Base-by-base conservation (phyloP, 305 asterid genomes). In the Ajuga reptans region DNA sequence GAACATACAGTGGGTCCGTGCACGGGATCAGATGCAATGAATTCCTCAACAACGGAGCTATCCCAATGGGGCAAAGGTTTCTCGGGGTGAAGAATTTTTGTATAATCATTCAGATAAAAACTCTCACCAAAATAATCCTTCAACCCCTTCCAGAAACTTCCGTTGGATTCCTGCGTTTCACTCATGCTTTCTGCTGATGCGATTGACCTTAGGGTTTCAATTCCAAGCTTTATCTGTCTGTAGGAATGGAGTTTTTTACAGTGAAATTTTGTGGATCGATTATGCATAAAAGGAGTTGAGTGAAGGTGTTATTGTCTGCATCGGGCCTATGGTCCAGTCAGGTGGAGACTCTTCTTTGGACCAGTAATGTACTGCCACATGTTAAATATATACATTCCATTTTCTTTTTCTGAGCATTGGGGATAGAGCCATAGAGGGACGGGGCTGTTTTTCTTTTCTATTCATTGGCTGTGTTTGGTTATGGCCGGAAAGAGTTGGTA, bases 11-110 rank as follows among this genome's bases (percentile, higher is more conserved):
- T 76, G 71, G 96, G 96, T 18, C 98, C 98, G 46, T 90, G 77
- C 66, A 87, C 54, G 60, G 94, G 88, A 65, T 90, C 98, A n/a
- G 91, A 81, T 62, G 89, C 82, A 52, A 90, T 77, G 85, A 92
- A 92, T 53, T 85, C 84, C 24, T 84, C 89, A 6, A 93, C 94
- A 45, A 77, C 96, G n/a, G 96, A 78, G 60, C 83, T 75, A n/a
- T 88, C 82, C 98, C 98, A 89, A 18, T 84, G 84, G 52, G 92
- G 91, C 62, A 90, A 81, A 33, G 95, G 95, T 72, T 79, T 76
- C 12, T 80, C 94, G 8, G 94, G 87, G 63, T 88, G 55, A 45
- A 87, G 72, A 54, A 88, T 84, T 81, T 83, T 86, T 9, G 89
- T 64, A 62, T 89, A 92, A 68, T 83, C 89, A 1, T 84, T 84